Conservation (phyloP, 2,329 filamentous ascomycete genomes). For the Pseudogymnoascus sp. region DNA sequence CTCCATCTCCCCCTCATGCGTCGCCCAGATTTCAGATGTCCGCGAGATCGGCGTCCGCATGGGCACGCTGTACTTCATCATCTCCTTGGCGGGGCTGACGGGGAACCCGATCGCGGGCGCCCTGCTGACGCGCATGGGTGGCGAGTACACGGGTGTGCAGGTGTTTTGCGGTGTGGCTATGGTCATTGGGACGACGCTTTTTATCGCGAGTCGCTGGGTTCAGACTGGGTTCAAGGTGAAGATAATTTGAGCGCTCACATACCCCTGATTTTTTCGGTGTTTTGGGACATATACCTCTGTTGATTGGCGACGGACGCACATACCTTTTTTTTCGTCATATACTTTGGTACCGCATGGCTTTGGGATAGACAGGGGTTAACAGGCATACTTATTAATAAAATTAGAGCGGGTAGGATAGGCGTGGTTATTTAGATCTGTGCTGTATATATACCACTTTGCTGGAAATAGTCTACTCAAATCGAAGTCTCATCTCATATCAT, state of each 20-base stretch:
- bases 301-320: neutral
- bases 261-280: neutral
- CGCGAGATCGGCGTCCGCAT: conserved; percentile 60
- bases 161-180: conserved; percentile 54
- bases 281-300: neutral
- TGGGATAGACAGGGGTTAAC: neutral
- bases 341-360: neutral
- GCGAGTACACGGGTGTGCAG: conserved; percentile 42
- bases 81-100: conserved; percentile 55
- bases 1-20: conserved; percentile 50
- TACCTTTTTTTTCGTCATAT: neutral
- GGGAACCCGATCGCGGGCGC: conserved; percentile 61
- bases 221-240: conserved; percentile 20
- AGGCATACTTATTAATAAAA: neutral
- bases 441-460: neutral
- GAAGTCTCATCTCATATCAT: neutral
- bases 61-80: conserved; percentile 53
- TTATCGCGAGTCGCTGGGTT: conserved; percentile 29
- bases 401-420: neutral
- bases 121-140: conserved; percentile 42
- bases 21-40: conserved; percentile 64
- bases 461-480: neutral
- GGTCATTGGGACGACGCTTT: conserved; percentile 33
- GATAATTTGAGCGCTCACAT: conserved; percentile 16
- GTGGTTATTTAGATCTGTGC: neutral